phyloP scores from a whole-genome alignment of 352 stramenopile species.

The Globisporangium orthogonon region DNA sequence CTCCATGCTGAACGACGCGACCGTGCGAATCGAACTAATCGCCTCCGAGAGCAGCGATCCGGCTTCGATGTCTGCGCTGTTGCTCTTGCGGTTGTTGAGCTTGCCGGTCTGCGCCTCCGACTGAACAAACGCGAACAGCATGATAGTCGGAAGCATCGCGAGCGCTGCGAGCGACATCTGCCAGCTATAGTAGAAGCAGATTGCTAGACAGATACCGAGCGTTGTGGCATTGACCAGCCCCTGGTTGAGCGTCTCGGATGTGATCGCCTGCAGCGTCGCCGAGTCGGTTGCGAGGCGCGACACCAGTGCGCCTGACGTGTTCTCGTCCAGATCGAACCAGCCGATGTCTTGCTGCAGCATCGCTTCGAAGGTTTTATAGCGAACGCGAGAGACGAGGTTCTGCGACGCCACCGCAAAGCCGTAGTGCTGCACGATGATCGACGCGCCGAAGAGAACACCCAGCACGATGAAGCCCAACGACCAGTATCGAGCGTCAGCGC shows the following conservation, averaged over 20 bases:
- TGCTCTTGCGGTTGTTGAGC: conserved; percentile 33
- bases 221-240: conserved; percentile 49
- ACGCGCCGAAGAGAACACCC: conserved; percentile 28
- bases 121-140: conserved; percentile 34
- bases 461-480: conserved; percentile 32
- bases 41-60: conserved; percentile 34
- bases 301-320: conserved; percentile 57
- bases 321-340: conserved; percentile 66
- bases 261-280: conserved; percentile 66
- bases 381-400: conserved; percentile 41
- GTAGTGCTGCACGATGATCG: conserved; percentile 42
- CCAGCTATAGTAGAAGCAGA: conserved; percentile 56
- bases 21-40: conserved; percentile 52
- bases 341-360: conserved; percentile 74
- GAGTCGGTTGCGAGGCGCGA: conserved; percentile 65
- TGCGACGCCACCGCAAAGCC: conserved; percentile 46
- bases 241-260: conserved; percentile 60
- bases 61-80: conserved; percentile 30
- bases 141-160: conserved; percentile 17
- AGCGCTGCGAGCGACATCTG: conserved; percentile 47
- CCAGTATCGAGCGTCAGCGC: conserved; percentile 24
- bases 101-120: conserved; percentile 28
- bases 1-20: conserved; percentile 32
- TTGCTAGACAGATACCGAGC: conserved; percentile 33
- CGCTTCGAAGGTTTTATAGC: conserved; percentile 27